Evolutionary conservation across 495 filamentous ascomycete genomes (phyloP).

Genomic region (Bathelium albidoporum): DNA sequence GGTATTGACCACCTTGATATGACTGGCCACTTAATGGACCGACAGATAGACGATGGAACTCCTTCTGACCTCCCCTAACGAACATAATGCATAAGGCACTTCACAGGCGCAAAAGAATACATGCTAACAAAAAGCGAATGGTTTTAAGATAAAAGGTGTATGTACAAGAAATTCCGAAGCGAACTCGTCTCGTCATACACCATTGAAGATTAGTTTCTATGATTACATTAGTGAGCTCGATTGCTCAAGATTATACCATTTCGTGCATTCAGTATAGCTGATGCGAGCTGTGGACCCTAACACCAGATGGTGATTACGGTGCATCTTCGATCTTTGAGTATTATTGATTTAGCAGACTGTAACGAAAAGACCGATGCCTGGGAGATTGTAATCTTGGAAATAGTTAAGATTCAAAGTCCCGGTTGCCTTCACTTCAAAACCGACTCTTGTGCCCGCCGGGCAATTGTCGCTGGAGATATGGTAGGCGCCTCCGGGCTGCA

Average conservation of each 20-base stretch:
- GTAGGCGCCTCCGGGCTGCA: constrained; percentile 16
- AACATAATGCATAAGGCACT: too few relatives aligned
- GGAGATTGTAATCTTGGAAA: constrained; percentile 23
- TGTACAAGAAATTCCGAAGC: neutral
- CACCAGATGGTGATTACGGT: neutral
- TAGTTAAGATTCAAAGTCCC: constrained; percentile 15
- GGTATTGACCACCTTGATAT: too few relatives aligned
- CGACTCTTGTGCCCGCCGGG: constrained; percentile 11
- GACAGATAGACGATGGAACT: too few relatives aligned
- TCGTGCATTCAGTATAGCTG: neutral
- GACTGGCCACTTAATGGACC: too few relatives aligned
- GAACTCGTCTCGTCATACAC: neutral
- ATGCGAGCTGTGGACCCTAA: neutral
- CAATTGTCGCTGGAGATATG: constrained; percentile 12
- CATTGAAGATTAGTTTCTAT: constrained; percentile 1
- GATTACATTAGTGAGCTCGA: constrained; percentile 1
- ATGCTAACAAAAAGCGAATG: neutral
- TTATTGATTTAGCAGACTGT: constrained; percentile 14
- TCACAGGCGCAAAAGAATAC: too few relatives aligned
- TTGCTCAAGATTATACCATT: neutral
- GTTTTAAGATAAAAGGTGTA: neutral
- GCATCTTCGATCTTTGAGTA: neutral
- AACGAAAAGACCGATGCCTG: constrained; percentile 16
- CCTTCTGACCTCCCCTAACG: too few relatives aligned
- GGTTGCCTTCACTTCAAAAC: constrained; percentile 14